phyloP scores from a whole-genome alignment of 192 early-diverging fungal species.

The Rhizophagus prolifer region DNA sequence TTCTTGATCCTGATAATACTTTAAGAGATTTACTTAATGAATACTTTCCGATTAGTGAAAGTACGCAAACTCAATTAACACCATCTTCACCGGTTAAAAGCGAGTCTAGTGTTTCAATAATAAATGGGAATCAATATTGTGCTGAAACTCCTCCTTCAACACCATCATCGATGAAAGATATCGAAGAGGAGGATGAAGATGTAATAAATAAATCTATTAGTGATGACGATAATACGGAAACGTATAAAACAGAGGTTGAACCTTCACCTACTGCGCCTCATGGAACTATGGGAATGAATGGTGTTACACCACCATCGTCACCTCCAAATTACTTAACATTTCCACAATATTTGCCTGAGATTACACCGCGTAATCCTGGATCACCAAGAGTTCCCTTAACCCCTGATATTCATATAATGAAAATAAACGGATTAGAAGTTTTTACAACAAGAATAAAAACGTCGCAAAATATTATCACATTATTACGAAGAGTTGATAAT shows the following conservation, averaged over 20 bases:
- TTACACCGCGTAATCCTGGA: neutral
- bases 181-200: neutral
- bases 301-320: neutral
- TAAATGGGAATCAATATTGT: neutral
- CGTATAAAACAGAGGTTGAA: neutral
- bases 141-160: neutral
- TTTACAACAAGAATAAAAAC: neutral
- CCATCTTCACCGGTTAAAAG: neutral
- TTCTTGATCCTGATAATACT: neutral
- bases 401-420: neutral
- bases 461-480: neutral
- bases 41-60: neutral
- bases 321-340: neutral
- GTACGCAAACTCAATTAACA: neutral
- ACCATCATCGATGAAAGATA: neutral
- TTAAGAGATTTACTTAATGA: neutral
- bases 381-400: neutral
- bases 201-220: neutral
- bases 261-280: neutral
- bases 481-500: neutral
- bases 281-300: neutral
- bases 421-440: conserved; percentile 7
- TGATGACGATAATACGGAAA: neutral
- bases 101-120: neutral
- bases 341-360: neutral